Evolutionary conservation across 1,284 basidiomycete species (phyloP).

Genomic region (Boletellus dicymbophilus): DNA sequence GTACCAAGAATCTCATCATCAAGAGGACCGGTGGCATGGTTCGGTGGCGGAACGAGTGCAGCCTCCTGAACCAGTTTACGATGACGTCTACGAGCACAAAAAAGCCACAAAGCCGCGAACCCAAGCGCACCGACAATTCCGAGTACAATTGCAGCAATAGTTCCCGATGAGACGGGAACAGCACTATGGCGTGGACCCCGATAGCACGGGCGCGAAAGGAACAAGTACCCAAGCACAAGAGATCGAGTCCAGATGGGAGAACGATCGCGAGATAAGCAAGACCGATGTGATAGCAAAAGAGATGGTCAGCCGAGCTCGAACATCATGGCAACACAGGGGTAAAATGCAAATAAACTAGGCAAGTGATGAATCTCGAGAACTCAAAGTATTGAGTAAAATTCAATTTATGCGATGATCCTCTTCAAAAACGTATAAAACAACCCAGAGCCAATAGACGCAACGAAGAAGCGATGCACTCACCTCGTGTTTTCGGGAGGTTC

Average conservation of each 20-base stretch:
- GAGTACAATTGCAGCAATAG: conserved; percentile 24
- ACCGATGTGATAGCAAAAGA: conserved; percentile 14
- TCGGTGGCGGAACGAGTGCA: conserved; percentile 5
- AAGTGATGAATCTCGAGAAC: conserved; percentile 3
- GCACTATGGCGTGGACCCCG: conserved; percentile 9
- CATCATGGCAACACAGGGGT: conserved; percentile 16
- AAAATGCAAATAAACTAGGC: conserved; percentile 9
- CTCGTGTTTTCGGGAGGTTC: conserved; percentile 7
- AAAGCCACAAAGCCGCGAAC: conserved; percentile 32
- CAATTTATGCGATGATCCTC: conserved; percentile 11
- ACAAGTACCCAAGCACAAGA: conserved; percentile 1
- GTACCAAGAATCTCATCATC: conserved; percentile 23
- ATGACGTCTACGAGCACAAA: conserved; percentile 32
- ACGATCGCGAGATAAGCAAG: conserved; percentile 13
- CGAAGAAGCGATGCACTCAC: conserved; percentile 16
- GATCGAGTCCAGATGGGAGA: conserved; percentile 5
- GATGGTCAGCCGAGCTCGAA: conserved; percentile 20
- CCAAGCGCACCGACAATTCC: conserved; percentile 27
- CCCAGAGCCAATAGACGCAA: background rate
- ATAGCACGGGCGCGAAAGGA: conserved; percentile 5
- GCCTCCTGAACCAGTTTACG: conserved; percentile 23
- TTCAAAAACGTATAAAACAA: conserved; percentile 7
- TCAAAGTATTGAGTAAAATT: conserved; percentile 3
- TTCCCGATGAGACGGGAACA: conserved; percentile 23
- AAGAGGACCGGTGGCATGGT: conserved; percentile 17